Percentiles rank a stretch among this genome's conserved stretches.
Conservation (phyloP, 139 green algal species). For the Tetraselmis chui region DNA sequence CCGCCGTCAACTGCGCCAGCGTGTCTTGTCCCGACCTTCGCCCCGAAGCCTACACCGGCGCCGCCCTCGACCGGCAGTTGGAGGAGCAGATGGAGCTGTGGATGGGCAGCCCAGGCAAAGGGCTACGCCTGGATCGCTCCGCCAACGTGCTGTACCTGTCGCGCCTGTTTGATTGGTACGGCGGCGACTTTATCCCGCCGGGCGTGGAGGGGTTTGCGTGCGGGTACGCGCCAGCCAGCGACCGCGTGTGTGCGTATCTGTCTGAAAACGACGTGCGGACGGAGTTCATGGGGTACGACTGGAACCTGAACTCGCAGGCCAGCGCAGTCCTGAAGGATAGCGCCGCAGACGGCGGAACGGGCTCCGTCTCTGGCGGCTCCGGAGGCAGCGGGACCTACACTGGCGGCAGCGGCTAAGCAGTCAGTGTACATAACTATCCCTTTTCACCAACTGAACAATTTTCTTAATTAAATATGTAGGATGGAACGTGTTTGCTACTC, state of each 20-base stretch:
- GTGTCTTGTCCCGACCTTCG: conserved; percentile 11
- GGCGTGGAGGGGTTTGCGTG: background rate
- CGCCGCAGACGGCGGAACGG: too few relatives aligned
- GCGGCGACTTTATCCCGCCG: conserved; percentile 1
- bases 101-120: conserved; percentile 6
- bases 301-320: background rate
- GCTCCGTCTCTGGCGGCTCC: too few relatives aligned
- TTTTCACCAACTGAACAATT: too few relatives aligned
- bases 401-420: too few relatives aligned
- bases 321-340: background rate
- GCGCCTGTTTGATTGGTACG: conserved; percentile 5
- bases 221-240: background rate
- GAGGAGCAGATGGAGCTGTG: background rate
- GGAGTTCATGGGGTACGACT: background rate
- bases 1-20: conserved; percentile 10
- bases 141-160: conserved; percentile 9
- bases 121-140: background rate
- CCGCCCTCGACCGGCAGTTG: background rate
- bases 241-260: background rate
- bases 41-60: conserved; percentile 4
- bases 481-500: too few relatives aligned
- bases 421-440: too few relatives aligned
- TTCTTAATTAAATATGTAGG: too few relatives aligned
- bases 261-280: background rate
- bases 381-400: too few relatives aligned